Percentiles rank a stretch among this genome's conserved stretches.
Evolutionary conservation across 1,139 yeast species (phyloP).

Genomic region (Spencermartinsiella ligniputridi): DNA sequence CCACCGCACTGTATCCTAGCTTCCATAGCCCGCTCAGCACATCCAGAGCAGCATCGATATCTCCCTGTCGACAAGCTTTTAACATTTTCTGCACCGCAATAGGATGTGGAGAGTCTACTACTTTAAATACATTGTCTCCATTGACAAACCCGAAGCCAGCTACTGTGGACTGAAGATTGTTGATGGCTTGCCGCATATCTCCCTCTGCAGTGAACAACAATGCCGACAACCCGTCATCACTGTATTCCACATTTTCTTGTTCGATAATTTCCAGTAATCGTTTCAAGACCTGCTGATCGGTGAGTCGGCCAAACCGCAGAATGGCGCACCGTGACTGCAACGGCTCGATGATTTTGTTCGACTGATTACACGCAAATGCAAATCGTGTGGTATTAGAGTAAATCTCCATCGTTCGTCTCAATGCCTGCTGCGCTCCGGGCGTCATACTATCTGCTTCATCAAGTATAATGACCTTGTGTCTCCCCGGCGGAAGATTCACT

Average conservation of each 20-base stretch:
- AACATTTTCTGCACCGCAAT: conserved; percentile 75
- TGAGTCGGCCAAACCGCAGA: conserved; percentile 71
- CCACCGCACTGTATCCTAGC: conserved; percentile 91
- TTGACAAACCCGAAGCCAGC: conserved; percentile 91
- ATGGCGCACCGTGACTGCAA: conserved; percentile 96
- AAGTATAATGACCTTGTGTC: conserved; percentile 82
- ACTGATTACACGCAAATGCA: conserved; percentile 96
- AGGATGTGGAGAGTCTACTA: conserved; percentile 97
- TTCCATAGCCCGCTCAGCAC: conserved; percentile 70
- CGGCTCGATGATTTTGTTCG: conserved; percentile 93
- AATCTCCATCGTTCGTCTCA: conserved; percentile 95
- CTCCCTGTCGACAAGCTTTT: conserved; percentile 44
- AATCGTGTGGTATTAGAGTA: conserved; percentile 92
- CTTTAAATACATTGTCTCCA: conserved; percentile 87
- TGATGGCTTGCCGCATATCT: conserved; percentile 97
- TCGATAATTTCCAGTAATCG: conserved; percentile 70
- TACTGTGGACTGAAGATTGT: conserved; percentile 87
- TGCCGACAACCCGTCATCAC: conserved; percentile 91
- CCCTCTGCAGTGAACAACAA: conserved; percentile 96
- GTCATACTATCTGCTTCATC: conserved; percentile 99
- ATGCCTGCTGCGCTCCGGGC: conserved; percentile 96
- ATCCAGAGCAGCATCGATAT: conserved; percentile 66
- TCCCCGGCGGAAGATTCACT: conserved; percentile 64
- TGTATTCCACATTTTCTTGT: conserved; percentile 66
- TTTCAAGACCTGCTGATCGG: conserved; percentile 79